phyloP scores from a whole-genome alignment of 2,329 filamentous ascomycete genomes.

The Nannizzia gypsea region DNA sequence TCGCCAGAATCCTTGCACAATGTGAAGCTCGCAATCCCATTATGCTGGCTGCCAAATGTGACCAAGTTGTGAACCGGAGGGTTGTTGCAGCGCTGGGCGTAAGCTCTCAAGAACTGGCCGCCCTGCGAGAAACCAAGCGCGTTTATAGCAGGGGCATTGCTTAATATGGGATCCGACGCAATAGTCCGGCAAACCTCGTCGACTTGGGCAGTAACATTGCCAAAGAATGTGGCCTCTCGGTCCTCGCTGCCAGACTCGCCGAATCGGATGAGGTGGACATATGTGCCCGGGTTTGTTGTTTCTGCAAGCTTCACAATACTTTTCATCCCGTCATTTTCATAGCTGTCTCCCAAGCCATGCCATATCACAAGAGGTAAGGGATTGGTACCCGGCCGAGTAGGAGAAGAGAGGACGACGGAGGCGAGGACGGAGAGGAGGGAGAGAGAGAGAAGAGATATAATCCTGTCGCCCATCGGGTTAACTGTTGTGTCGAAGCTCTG shows the following conservation, averaged over 20 bases:
- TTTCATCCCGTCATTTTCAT: constrained; percentile 61
- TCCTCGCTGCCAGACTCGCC: constrained; percentile 55
- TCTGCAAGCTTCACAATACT: constrained; percentile 60
- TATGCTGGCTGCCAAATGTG: constrained; percentile 85
- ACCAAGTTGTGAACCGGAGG: constrained; percentile 66
- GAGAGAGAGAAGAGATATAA: not conserved
- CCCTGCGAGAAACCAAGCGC: constrained; percentile 92
- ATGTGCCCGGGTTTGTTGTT: constrained; percentile 64
- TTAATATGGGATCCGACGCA: constrained; percentile 62
- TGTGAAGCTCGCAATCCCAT: constrained; percentile 77
- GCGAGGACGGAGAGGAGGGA: constrained; percentile 1
- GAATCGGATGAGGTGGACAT: constrained; percentile 68
- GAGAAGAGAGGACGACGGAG: not conserved
- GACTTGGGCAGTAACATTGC: constrained; percentile 74
- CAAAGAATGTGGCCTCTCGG: constrained; percentile 75
- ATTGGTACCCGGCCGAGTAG: not conserved
- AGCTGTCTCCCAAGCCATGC: constrained; percentile 66
- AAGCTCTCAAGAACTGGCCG: constrained; percentile 86
- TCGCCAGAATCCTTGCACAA: constrained; percentile 55
- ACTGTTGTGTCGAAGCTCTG: not conserved
- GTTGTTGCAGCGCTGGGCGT: constrained; percentile 73
- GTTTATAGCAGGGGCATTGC: constrained; percentile 71
- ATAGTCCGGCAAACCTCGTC: constrained; percentile 66
- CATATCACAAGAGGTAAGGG: constrained; percentile 86
- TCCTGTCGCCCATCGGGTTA: not conserved